Evolutionary conservation across 108 stramenopile genomes (phyloP), one percentile per base, ranked within the genome.

Genomic region (Skeletonema tropicum): DNA sequence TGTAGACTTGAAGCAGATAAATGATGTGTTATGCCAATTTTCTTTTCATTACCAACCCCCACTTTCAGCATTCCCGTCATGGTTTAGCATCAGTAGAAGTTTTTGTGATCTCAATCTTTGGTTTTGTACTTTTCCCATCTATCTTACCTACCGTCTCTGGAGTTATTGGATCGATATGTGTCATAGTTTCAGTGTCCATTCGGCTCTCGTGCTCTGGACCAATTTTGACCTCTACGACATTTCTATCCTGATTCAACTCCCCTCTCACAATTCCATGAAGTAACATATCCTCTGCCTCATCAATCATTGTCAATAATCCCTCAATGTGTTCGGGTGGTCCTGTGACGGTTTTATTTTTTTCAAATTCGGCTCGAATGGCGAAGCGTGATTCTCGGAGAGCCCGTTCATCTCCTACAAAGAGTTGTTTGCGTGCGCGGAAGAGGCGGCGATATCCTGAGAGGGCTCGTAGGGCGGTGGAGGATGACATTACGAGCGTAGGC

Each of bases 221-320:
- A 41, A 94, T 87, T 68, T 91, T 90, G 23, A 95, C 89, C 71
- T 92, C 92, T 76, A 78, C 74, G 8, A 66, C 65, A 74, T 75
- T 73, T 60, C 64, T 79, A 8, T 91, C 79, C 61, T 83, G 66
- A 64, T 95, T 95, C 38, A 92, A 77, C 57, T 93, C 76, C 14
- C 94, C 94, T 36, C 85, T 79, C 19, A 93, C 89, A 68, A 93
- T 90, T 15, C 90, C 92, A 70, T 91, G 89, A 10, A 73, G 52
- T 26, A 95, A 30, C 94, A 95, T 95, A 69, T 91, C 88, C 32
- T 89, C 89, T 21, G 94, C 94, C 60, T 95, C 94, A 68, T 95
- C 94, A 57, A 92, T 83, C 80, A 92, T 92, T n/a, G 73, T 52
- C 36, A 95, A 38, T 48, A 92, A 60, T 59, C 70, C 87, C 66